Conservation (phyloP, 257 asterid genomes). For the Verbena officinalis region DNA sequence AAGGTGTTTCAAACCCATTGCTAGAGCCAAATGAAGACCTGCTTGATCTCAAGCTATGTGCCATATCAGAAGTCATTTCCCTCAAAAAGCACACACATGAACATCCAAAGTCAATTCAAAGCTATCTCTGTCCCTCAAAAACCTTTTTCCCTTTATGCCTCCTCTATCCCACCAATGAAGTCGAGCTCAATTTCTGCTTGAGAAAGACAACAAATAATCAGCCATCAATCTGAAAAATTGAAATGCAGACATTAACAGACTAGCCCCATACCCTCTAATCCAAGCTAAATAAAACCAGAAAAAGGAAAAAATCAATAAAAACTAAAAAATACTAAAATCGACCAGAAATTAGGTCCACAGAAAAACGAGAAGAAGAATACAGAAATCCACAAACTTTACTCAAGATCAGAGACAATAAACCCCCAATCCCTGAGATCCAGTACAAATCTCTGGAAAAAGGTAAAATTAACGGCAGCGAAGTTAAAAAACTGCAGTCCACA, state of each 20-base stretch:
- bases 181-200: slow-evolving; percentile 13
- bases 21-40: slow-evolving; percentile 85
- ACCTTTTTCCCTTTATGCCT: neutral
- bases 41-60: slow-evolving; percentile 79
- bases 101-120: slow-evolving; percentile 28
- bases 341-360: slow-evolving; percentile 11
- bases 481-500: slow-evolving; percentile 24
- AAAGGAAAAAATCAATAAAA: neutral
- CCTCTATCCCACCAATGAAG: slow-evolving; percentile 8
- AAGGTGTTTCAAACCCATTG: slow-evolving; percentile 80
- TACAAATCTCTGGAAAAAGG: slow-evolving; percentile 16
- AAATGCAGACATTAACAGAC: slow-evolving; percentile 5
- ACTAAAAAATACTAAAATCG: neutral
- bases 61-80: slow-evolving; percentile 74
- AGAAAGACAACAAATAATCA: slow-evolving; percentile 21
- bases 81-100: slow-evolving; percentile 26
- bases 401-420: slow-evolving; percentile 35
- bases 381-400: neutral
- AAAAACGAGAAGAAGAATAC: slow-evolving; percentile 22
- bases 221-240: slow-evolving; percentile 16
- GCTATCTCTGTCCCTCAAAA: slow-evolving; percentile 6
- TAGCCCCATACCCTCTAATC: slow-evolving; percentile 5
- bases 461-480: slow-evolving; percentile 25
- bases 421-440: slow-evolving; percentile 47
- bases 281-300: slow-evolving; percentile 8